Conservation (phyloP, 1,284 basidiomycete genomes). For the Tetrapyrgos nigripes region DNA sequence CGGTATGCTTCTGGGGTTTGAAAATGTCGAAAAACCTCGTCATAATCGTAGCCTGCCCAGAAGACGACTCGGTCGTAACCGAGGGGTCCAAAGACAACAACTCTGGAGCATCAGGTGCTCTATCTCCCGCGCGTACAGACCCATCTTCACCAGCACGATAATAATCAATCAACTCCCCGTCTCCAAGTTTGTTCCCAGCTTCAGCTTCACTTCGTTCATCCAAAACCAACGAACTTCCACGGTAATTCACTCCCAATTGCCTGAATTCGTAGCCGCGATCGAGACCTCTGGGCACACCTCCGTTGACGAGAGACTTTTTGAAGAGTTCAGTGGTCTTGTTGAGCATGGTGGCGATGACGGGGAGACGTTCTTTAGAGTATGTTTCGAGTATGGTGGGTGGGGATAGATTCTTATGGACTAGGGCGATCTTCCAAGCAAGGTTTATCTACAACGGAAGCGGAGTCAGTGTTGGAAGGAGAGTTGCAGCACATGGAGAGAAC, state of each 20-base stretch:
- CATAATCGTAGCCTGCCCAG: conserved; percentile 13
- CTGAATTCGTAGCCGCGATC: conserved; percentile 17
- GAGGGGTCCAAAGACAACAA: conserved; percentile 19
- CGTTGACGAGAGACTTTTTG: conserved; percentile 18
- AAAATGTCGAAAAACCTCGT: conserved; percentile 17
- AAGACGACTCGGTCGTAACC: conserved; percentile 18
- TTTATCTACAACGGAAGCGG: conserved; percentile 37
- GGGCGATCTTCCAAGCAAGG: conserved; percentile 48
- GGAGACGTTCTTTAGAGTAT: conserved; percentile 42
- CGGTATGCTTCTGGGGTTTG: conserved; percentile 12
- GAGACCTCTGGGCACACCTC: conserved; percentile 3
- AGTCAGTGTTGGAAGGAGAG: neutral
- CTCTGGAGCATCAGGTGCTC: conserved; percentile 38
- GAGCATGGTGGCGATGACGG: conserved; percentile 44
- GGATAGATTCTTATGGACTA: conserved; percentile 41
- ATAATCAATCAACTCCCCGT: conserved; percentile 13
- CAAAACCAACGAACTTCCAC: conserved; percentile 31
- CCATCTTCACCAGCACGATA: conserved; percentile 25
- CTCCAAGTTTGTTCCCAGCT: conserved; percentile 1
- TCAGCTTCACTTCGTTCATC: conserved; percentile 11
- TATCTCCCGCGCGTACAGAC: conserved; percentile 32
- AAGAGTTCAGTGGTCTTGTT: conserved; percentile 26
- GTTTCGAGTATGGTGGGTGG: conserved; percentile 37
- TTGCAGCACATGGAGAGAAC: neutral
- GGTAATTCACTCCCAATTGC: conserved; percentile 39